Evolutionary conservation across 495 filamentous ascomycete species (phyloP).

Genomic region (Margaritispora aquatica): DNA sequence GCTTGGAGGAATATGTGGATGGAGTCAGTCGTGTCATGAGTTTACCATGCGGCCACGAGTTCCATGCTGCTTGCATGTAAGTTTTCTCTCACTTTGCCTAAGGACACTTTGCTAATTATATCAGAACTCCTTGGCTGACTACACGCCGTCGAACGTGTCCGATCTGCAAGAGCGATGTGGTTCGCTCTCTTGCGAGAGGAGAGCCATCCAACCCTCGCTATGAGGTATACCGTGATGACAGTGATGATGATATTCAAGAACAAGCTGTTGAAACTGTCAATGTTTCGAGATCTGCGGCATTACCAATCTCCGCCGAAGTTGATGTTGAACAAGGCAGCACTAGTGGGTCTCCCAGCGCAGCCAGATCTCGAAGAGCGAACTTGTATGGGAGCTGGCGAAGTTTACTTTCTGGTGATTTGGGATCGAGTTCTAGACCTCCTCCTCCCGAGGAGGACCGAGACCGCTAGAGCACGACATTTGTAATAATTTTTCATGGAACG

Average conservation of each 20-base stretch:
- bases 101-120: conserved; percentile 7
- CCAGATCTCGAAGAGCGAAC: conserved; percentile 4
- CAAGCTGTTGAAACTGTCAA: conserved; percentile 34
- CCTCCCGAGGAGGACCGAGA: conserved; percentile 19
- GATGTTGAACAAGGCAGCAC: conserved; percentile 20
- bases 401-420: conserved; percentile 15
- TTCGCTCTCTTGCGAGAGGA: conserved; percentile 49
- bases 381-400: conserved; percentile 16
- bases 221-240: conserved; percentile 44
- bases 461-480: conserved; percentile 8
- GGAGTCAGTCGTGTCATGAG: conserved; percentile 95
- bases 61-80: conserved; percentile 98
- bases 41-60: conserved; percentile 96
- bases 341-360: conserved; percentile 1
- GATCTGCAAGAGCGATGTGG: conserved; percentile 97
- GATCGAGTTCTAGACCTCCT: conserved; percentile 15
- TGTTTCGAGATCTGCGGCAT: conserved; percentile 41
- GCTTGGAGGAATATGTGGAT: conserved; percentile 93
- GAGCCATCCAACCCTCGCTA: conserved; percentile 35
- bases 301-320: conserved; percentile 14
- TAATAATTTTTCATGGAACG: background rate
- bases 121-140: conserved; percentile 94
- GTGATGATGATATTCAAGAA: conserved; percentile 39
- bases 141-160: conserved; percentile 92
- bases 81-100: conserved; percentile 31